Evolutionary conservation across 495 filamentous ascomycete species (phyloP).

Genomic region (Penicillium goetzii): DNA sequence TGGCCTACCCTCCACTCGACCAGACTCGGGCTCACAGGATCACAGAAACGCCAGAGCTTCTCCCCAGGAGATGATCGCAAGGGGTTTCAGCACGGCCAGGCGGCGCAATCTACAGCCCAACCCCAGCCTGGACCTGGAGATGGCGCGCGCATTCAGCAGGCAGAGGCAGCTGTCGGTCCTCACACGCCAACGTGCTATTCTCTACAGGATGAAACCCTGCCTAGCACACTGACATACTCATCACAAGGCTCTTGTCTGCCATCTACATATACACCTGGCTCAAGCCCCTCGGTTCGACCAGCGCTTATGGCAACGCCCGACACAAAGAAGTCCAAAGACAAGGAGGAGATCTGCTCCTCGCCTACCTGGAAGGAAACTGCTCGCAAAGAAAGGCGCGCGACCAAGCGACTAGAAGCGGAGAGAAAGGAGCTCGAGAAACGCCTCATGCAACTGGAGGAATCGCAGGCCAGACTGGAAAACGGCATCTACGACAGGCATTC

Average conservation of each 20-base stretch:
- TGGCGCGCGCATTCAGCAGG: constrained; percentile 7
- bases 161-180: constrained; percentile 13
- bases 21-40: constrained; percentile 15
- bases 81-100: not conserved
- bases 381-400: constrained; percentile 43
- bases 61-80: not conserved
- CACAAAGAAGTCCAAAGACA: not conserved
- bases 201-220: constrained; percentile 18
- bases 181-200: constrained; percentile 12
- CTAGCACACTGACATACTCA: constrained; percentile 27
- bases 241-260: constrained; percentile 25
- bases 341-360: constrained; percentile 20
- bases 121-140: constrained; percentile 2
- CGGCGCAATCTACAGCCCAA: not conserved
- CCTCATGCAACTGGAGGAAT: constrained; percentile 39
- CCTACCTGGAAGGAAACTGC: constrained; percentile 27
- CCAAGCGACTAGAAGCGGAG: constrained; percentile 44
- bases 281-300: constrained; percentile 26
- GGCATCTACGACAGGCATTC: constrained; percentile 29
- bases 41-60: constrained; percentile 29
- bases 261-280: constrained; percentile 25
- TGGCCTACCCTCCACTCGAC: not conserved
- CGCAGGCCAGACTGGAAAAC: constrained; percentile 27
- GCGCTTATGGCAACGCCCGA: not conserved
- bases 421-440: constrained; percentile 44